Evolutionary conservation across 1,284 basidiomycete species (phyloP), one percentile per base, ranked within the genome.

Genomic region (Malassezia slooffiae): DNA sequence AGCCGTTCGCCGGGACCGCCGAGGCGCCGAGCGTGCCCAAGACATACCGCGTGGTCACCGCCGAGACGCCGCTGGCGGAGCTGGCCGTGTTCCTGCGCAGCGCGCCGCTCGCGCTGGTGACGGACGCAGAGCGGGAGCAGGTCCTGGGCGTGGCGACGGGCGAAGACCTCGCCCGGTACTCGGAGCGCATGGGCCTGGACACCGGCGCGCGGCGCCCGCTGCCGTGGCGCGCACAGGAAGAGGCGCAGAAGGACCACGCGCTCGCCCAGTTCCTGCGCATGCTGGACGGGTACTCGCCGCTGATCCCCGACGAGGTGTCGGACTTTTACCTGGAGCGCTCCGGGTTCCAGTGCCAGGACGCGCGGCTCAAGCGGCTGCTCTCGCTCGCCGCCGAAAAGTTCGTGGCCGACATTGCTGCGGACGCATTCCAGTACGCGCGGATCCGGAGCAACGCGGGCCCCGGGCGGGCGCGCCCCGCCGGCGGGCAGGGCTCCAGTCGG

Each of bases 381-480:
- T 90, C 90, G 0, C 77, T 97, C 22, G 90, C 93, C 1, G 88
- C 91, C 0, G 93, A 99, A 70, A 97, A 97, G 69, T 97, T 99
- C 68, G 82, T 97, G 31, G 85, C 88, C 10, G 93, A 97, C 70
- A 91, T 99, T 52, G 85, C 91, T 2, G 80, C 85, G 8, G 93
- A 99, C 70, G 89, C 93, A 12, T 97, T 88, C 71, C 89, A 96
- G 66, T 93, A 96, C 70, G 91, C 93, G 3, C 83, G 91, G 20
- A 86, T 97, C 60, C 80, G 93, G 41, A 87, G 70, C 42, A 75
- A 72, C 50, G 75, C 65, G 37, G 73, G 58, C 16, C 73, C 73
- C 0, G 66, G 66, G 4, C 72, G 75, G 3, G 52, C 56, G 16
- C 54, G 42, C 7, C 50, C 32, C 9, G 30, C 32, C 20, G 35